These are phyloP conservation scores for Metschnikowia lochheadii DNA, from an alignment of 805 yeast genomes.

Conservation along the genomic window DNA sequence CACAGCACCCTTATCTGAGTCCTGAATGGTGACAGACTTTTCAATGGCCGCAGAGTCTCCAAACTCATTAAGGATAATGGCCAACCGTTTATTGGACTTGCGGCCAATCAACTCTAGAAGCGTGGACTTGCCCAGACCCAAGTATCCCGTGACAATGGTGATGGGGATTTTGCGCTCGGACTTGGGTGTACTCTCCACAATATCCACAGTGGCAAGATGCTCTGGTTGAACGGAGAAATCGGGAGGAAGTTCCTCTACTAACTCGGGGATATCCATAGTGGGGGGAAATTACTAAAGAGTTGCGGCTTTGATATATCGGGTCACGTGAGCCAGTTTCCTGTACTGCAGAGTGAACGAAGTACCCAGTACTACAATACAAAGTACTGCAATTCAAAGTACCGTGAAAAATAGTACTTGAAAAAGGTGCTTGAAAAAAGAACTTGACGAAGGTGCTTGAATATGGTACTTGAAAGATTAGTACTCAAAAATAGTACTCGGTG, in stretches of 20 bases:
- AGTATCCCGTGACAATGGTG: slow-evolving; percentile 88
- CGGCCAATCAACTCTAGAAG: slow-evolving; percentile 69
- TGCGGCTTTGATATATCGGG: no score
- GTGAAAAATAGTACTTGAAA: no score
- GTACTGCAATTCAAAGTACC: no score
- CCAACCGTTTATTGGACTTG: slow-evolving; percentile 68
- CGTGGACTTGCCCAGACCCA: slow-evolving; percentile 94
- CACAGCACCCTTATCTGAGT: slow-evolving; percentile 47
- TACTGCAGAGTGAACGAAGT: neutral
- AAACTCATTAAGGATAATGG: slow-evolving; percentile 88
- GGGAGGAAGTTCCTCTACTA: slow-evolving; percentile 27
- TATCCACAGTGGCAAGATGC: slow-evolving; percentile 13
- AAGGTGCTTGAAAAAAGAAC: no score
- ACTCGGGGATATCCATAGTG: slow-evolving; percentile 29
- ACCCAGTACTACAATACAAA: no score
- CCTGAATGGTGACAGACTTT: slow-evolving; percentile 69
- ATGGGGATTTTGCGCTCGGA: slow-evolving; percentile 62
- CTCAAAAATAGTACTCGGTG: no score
- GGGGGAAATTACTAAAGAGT: neutral
- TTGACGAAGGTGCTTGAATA: no score
- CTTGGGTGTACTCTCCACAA: neutral
- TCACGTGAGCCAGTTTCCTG: neutral
- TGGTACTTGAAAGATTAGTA: no score
- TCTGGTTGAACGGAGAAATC: slow-evolving; percentile 15
- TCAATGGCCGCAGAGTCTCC: slow-evolving; percentile 91